Conservation (phyloP, 345 rosid species). For the Rubroshorea leprosula region DNA sequence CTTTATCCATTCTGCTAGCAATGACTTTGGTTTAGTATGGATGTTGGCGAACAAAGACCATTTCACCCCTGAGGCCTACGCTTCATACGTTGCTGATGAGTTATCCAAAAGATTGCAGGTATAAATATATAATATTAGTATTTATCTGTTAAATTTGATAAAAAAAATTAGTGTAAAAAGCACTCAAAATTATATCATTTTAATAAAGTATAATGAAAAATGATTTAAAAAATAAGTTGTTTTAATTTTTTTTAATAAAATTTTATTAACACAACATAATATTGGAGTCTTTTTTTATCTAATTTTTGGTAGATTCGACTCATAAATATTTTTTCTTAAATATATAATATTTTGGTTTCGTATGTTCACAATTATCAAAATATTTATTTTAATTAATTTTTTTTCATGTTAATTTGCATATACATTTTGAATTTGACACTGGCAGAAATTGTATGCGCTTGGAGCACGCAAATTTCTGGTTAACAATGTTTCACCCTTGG, state of each 20-base stretch:
- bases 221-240: no score
- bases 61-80: neutral
- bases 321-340: neutral
- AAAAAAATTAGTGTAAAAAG: no score
- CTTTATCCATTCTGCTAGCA: neutral
- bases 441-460: slow-evolving; percentile 2
- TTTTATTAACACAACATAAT: no score
- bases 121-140: neutral
- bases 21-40: neutral
- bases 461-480: slow-evolving; percentile 14
- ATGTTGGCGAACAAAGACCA: neutral
- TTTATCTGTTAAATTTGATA: no score
- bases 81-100: neutral
- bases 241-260: no score
- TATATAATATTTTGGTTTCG: neutral
- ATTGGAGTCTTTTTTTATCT: no score
- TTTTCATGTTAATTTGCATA: no score
- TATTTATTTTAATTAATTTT: no score
- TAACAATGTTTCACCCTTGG: slow-evolving; percentile 1
- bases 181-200: no score
- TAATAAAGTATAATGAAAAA: no score
- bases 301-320: neutral
- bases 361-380: no score
- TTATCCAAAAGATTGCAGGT: neutral
- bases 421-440: no score